Percentiles rank a stretch among this genome's conserved stretches.
These are phyloP conservation scores for Venturia oleaginea DNA, from an alignment of 2,329 filamentous ascomycete genomes.

Conservation along the genomic window DNA sequence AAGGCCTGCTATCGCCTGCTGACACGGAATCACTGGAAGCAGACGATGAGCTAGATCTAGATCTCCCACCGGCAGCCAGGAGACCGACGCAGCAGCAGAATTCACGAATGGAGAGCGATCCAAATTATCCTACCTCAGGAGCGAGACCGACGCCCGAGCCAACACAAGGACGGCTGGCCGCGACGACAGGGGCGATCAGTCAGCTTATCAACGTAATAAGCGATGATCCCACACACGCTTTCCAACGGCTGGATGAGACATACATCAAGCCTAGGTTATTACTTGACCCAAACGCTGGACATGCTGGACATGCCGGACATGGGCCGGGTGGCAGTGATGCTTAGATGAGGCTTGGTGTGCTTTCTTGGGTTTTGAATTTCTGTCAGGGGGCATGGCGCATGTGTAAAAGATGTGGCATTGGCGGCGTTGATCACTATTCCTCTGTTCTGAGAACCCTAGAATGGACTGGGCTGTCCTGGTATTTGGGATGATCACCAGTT, in stretches of 20 bases:
- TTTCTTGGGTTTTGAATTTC: background rate
- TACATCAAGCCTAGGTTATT: constrained; percentile 89
- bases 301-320: constrained; percentile 11
- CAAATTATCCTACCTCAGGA: constrained; percentile 34
- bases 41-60: constrained; percentile 46
- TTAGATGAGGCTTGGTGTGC: background rate
- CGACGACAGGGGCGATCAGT: constrained; percentile 65
- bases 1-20: constrained; percentile 44
- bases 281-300: constrained; percentile 59
- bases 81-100: constrained; percentile 24
- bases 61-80: constrained; percentile 49
- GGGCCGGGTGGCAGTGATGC: background rate
- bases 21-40: constrained; percentile 39
- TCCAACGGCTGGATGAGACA: constrained; percentile 87
- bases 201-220: constrained; percentile 68
- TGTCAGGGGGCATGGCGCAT: background rate
- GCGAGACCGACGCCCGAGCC: constrained; percentile 17
- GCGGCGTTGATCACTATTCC: background rate
- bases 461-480: background rate
- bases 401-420: background rate
- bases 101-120: constrained; percentile 9
- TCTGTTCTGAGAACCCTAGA: background rate
- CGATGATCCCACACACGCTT: constrained; percentile 82
- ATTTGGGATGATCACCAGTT: background rate
- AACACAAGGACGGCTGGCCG: constrained; percentile 36